Evolutionary conservation across 2,329 filamentous ascomycete genomes (phyloP).

Genomic region (Colletotrichum sp.): DNA sequence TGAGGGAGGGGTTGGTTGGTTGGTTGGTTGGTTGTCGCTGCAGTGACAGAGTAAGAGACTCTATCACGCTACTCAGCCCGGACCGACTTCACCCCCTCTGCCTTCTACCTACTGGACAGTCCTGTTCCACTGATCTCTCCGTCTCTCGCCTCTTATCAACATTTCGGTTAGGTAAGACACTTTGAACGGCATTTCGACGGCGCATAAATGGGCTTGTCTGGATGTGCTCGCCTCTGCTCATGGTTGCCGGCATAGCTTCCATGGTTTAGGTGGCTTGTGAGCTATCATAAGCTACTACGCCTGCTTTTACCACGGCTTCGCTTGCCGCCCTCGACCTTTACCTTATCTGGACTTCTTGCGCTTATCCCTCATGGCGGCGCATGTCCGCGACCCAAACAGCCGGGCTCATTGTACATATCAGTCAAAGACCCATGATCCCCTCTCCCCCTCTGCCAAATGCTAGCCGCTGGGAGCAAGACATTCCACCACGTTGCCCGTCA

Average conservation of each 20-base stretch:
- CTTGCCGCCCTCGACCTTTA: not conserved
- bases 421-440: constrained; percentile 5
- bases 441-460: not conserved
- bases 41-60: not conserved
- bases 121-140: not conserved
- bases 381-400: not conserved
- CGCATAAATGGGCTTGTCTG: not conserved
- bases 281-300: not conserved
- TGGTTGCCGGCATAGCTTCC: not conserved
- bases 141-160: not conserved
- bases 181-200: not conserved
- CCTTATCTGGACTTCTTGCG: constrained; percentile 7
- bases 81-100: not conserved
- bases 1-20: not conserved
- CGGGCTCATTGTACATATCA: not conserved
- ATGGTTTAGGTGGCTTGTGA: not conserved
- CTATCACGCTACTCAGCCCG: not conserved
- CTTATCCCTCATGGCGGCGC: constrained; percentile 3
- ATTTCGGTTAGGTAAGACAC: constrained; percentile 2
- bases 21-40: not conserved
- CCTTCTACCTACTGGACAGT: not conserved
- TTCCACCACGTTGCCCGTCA: constrained; percentile 2
- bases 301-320: not conserved
- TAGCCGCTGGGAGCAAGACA: constrained; percentile 14
- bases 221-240: not conserved